A percentile compares a stretch with the other conserved stretches of the same genome.
Evolutionary conservation across 192 early-diverging fungal genomes (phyloP).

Genomic region (Coemansia sp.): DNA sequence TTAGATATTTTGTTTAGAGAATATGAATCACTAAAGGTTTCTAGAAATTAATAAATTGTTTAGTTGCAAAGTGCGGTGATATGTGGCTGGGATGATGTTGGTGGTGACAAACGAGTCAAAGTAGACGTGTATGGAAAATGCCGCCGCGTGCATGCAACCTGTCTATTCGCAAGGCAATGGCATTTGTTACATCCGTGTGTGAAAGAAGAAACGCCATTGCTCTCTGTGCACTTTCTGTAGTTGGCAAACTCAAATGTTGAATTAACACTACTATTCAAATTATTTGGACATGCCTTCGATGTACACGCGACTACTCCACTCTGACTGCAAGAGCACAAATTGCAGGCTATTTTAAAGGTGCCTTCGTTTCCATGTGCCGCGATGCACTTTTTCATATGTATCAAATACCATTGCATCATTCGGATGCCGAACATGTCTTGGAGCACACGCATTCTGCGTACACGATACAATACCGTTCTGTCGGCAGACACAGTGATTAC

Average conservation of each 20-base stretch:
- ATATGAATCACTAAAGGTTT: too few species aligned
- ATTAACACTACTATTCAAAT: neutral
- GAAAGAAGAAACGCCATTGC: slow-evolving; percentile 11
- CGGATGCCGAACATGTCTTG: neutral
- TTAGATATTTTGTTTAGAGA: too few species aligned
- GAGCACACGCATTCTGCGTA: neutral
- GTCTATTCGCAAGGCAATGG: slow-evolving; percentile 1
- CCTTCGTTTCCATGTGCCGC: slow-evolving; percentile 5
- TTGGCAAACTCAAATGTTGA: neutral
- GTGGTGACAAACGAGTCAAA: too few species aligned
- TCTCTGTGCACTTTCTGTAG: slow-evolving; percentile 12
- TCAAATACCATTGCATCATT: neutral
- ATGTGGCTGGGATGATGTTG: too few species aligned
- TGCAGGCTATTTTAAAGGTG: slow-evolving; percentile 13
- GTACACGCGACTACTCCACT: slow-evolving; percentile 15
- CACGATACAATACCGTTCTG: slow-evolving; percentile 30
- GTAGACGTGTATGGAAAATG: slow-evolving; percentile 5
- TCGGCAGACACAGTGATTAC: slow-evolving; percentile 22
- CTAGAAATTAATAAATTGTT: too few species aligned
- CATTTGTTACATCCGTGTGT: slow-evolving; percentile 18
- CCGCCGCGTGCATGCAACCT: slow-evolving; percentile 13
- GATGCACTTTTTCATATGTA: neutral
- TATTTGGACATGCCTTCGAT: slow-evolving; percentile 5
- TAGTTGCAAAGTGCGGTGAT: too few species aligned
- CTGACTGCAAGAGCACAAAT: slow-evolving; percentile 4